These are phyloP conservation scores for Penicillium sp. DNA, from an alignment of 2,329 filamentous ascomycete genomes.

Conservation along the genomic window DNA sequence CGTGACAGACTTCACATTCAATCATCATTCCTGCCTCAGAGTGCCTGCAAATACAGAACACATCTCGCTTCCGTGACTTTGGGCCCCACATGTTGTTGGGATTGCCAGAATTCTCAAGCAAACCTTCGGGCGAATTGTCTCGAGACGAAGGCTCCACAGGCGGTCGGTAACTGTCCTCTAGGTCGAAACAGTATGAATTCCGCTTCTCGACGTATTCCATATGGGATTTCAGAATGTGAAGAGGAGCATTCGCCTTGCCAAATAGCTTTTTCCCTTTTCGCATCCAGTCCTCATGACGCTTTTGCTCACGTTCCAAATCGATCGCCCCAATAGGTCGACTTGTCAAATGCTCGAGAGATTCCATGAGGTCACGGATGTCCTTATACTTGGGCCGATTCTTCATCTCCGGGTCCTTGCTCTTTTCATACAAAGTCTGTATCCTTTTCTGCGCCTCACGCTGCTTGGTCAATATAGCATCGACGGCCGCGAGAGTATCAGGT, in stretches of 20 bases:
- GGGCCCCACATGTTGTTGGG: conserved; percentile 35
- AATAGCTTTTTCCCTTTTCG: conserved; percentile 95
- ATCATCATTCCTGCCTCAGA: conserved; percentile 99
- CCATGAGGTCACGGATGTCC: conserved; percentile 87
- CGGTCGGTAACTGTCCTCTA: conserved; percentile 79
- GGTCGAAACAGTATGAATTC: conserved; percentile 88
- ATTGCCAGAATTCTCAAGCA: conserved; percentile 45
- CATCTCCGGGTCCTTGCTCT: conserved; percentile 71
- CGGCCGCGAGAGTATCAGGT: conserved; percentile 70
- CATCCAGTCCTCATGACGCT: conserved; percentile 99
- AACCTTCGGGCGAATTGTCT: conserved; percentile 64
- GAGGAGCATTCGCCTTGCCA: conserved; percentile 92
- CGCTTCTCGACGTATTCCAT: conserved; percentile 90
- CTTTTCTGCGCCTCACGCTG: conserved; percentile 90
- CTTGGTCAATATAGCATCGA: conserved; percentile 92
- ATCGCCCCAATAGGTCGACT: conserved; percentile 88
- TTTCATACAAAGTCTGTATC: conserved; percentile 76
- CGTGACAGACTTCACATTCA: conserved; percentile 95
- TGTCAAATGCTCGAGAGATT: conserved; percentile 81
- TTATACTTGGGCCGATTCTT: conserved; percentile 78
- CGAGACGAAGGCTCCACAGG: conserved; percentile 90
- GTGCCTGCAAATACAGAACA: conserved; percentile 94
- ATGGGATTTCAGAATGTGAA: conserved; percentile 92
- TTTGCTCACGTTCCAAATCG: conserved; percentile 90
- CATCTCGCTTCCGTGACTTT: conserved; percentile 66